Evolutionary conservation across 2,329 filamentous ascomycete genomes (phyloP).

Genomic region (Scedosporium apiospermum): DNA sequence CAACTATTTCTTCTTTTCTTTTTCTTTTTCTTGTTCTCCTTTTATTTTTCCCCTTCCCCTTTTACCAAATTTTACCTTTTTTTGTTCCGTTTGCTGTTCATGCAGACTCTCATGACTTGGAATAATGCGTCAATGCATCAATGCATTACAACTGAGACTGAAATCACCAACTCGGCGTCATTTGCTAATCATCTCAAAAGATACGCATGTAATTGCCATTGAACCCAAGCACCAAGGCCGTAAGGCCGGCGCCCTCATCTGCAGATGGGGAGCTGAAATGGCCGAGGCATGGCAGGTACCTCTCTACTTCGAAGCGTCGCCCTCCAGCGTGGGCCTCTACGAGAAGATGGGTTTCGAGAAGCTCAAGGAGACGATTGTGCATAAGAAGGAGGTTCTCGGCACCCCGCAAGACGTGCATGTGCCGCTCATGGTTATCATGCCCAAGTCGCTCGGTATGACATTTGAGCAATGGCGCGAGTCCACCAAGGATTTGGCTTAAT

Average conservation of each 20-base stretch:
- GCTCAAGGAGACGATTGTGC: conserved; percentile 28
- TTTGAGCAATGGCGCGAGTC: conserved; percentile 23
- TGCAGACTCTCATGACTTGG: background rate
- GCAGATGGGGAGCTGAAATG: conserved; percentile 29
- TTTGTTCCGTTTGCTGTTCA: background rate
- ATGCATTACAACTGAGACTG: background rate
- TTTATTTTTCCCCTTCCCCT: too few relatives aligned
- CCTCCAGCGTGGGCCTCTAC: conserved; percentile 30
- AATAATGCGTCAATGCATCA: background rate
- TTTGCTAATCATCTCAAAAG: conserved; percentile 11
- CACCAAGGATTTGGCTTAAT: conserved; percentile 1
- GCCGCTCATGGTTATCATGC: conserved; percentile 33
- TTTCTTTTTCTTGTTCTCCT: conserved; percentile 12
- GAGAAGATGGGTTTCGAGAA: conserved; percentile 33
- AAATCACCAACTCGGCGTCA: background rate
- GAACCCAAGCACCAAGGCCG: conserved; percentile 32
- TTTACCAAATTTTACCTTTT: conserved; percentile 10
- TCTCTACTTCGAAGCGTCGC: conserved; percentile 37
- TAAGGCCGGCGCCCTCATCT: conserved; percentile 29
- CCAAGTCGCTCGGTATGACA: conserved; percentile 19
- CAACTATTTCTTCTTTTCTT: conserved; percentile 7
- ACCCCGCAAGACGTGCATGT: conserved; percentile 25
- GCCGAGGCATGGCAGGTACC: conserved; percentile 27
- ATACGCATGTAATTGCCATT: conserved; percentile 32
- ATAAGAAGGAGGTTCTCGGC: conserved; percentile 24